phyloP scores from a whole-genome alignment of 2,329 filamentous ascomycete genomes.

The Rutstroemia sydowiana region DNA sequence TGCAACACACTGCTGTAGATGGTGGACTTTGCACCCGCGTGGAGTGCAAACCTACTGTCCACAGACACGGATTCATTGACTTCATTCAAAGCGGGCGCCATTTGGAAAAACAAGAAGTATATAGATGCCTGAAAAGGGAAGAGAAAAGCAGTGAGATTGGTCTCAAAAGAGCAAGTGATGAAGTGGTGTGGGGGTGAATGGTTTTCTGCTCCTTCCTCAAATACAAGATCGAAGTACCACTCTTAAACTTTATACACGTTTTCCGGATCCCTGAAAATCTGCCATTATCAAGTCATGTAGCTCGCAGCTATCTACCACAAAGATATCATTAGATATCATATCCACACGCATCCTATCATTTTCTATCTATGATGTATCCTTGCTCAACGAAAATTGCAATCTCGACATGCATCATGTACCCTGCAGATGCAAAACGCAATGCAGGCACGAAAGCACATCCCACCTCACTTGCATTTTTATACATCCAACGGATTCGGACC shows the following conservation, averaged over 20 bases:
- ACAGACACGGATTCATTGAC: neutral
- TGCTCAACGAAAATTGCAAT: neutral
- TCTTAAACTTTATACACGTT: conserved; percentile 14
- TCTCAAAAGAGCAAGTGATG: conserved; percentile 11
- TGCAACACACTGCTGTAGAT: conserved; percentile 50
- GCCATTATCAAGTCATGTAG: conserved; percentile 15
- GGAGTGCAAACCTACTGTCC: conserved; percentile 11
- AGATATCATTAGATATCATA: neutral
- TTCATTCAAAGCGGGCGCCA: conserved; percentile 18
- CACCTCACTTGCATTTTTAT: neutral
- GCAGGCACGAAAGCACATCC: conserved; percentile 8
- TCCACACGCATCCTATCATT: conserved; percentile 2
- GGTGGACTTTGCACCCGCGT: conserved; percentile 12
- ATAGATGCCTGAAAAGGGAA: conserved; percentile 7
- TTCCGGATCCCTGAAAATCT: neutral
- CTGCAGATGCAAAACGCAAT: neutral
- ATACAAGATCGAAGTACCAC: conserved; percentile 1
- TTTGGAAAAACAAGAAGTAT: conserved; percentile 11
- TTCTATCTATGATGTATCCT: neutral
- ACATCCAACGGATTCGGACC: neutral
- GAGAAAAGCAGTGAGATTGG: conserved; percentile 2
- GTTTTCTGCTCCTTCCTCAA: neutral
- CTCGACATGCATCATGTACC: conserved; percentile 1
- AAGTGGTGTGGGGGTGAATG: conserved; percentile 10
- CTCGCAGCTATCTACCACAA: conserved; percentile 18